Evolutionary conservation across 2,329 filamentous ascomycete species (phyloP).

Genomic region (Onygenales sp.): DNA sequence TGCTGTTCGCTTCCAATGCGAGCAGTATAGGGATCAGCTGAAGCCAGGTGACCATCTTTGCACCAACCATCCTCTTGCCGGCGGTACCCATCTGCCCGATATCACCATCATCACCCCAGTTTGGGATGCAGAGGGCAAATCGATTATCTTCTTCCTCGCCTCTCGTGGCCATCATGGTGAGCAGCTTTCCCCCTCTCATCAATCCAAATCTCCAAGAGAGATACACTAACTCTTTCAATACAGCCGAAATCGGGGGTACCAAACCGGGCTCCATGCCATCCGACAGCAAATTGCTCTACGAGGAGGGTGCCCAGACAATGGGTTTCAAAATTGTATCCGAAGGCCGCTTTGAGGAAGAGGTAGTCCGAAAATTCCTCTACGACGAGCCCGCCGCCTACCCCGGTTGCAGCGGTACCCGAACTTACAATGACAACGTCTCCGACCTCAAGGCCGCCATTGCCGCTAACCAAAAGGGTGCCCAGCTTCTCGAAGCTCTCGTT

Average conservation of each 20-base stretch:
- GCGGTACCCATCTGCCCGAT: constrained; percentile 73
- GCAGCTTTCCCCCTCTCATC: too few relatives aligned
- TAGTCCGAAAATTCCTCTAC: constrained; percentile 62
- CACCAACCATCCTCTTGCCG: constrained; percentile 69
- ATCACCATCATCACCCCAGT: constrained; percentile 71
- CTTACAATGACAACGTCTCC: constrained; percentile 72
- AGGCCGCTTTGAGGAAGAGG: constrained; percentile 67
- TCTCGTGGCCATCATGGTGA: constrained; percentile 64
- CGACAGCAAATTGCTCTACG: constrained; percentile 37
- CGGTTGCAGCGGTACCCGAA: constrained; percentile 69
- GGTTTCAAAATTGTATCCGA: constrained; percentile 59
- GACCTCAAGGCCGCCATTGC: constrained; percentile 81
- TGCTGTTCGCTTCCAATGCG: constrained; percentile 66
- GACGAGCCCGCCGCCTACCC: constrained; percentile 64
- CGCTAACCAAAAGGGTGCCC: constrained; percentile 78
- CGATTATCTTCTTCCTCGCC: constrained; percentile 71
- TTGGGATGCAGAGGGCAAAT: constrained; percentile 48
- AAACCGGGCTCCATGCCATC: constrained; percentile 74
- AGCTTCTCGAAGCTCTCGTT: constrained; percentile 64
- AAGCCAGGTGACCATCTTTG: constrained; percentile 69
- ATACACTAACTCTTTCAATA: too few relatives aligned
- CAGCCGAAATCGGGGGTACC: constrained; percentile 69
- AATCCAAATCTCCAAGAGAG: too few relatives aligned
- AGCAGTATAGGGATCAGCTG: constrained; percentile 64
- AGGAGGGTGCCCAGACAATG: constrained; percentile 39